Base-by-base conservation (phyloP, 805 yeast genomes). In the Wickerhamiella lipophila region DNA sequence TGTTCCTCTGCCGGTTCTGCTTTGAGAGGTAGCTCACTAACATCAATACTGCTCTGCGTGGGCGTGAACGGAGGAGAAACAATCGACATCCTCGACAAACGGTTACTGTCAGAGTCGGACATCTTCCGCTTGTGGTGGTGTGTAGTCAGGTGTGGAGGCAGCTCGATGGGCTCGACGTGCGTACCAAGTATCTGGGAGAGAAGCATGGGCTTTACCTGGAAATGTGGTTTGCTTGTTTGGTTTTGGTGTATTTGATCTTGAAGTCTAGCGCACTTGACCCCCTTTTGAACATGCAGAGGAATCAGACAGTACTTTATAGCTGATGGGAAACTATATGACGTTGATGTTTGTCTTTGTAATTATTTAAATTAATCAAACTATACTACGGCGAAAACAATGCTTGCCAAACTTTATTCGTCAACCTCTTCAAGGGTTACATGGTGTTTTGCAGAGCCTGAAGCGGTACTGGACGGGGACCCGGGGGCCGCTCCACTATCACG, bases 21-120 rank as follows among this genome's bases (percentile, higher is more conserved):
- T 11, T 13, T 29, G n/a, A 13, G 6, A 29, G 27, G 39, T 18
- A 52, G 43, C 22, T 29, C 47, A 23, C 53, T 25, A 38, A 59
- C 53, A 21, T 59, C 56, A 16, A 58, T 34, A 40, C 52, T 50
- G 5, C 57, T 49, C 13, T 50, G 43, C 15, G 51, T 49, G 4
- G 66, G 66, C 22, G 65, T 61, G 49, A 62, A 56, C 15, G 66
- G 64, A n/a, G 66, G 66, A 21, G 64, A 59, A 11, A 63, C 62
- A 50, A 63, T 52, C 27, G 64, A 57, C 66, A 63, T 63, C 25
- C 35, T 46, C 41, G 47, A 44, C 22, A 44, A 38, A 8, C 38
- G 38, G 15, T 32, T 32, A 19, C 11, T 32, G 38, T 32, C 38
- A 32, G 38, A 11, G 21, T 32, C 38, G 19, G 38, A 32, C 38